These are phyloP conservation scores for Zygotorulaspora chibaensis DNA, from an alignment of 805 yeast genomes.

Conservation along the genomic window DNA sequence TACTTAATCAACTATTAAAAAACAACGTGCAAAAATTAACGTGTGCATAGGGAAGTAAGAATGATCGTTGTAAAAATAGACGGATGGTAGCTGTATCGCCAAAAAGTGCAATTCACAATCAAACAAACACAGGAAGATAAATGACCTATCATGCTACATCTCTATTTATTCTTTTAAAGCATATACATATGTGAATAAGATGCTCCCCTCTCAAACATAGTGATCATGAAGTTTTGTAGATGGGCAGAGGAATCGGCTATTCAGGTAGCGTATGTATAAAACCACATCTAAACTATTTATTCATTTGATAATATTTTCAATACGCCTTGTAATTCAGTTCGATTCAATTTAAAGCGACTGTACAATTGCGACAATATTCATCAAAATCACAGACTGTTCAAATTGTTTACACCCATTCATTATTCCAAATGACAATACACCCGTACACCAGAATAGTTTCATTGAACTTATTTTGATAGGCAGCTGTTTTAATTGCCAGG, in stretches of 20 bases:
- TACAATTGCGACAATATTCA: not conserved
- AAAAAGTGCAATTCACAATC: not conserved
- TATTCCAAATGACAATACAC: not conserved
- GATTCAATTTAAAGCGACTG: too few relatives aligned
- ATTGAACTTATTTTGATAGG: too few relatives aligned
- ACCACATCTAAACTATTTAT: not conserved
- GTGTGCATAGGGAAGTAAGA: conserved; percentile 6
- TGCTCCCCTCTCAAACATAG: not conserved
- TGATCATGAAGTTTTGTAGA: not conserved
- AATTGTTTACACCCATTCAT: not conserved
- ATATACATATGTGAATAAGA: not conserved
- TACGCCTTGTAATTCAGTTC: not conserved
- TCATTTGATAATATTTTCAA: not conserved
- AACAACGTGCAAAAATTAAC: not conserved
- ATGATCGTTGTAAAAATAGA: conserved; percentile 1
- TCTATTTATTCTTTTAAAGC: conserved; percentile 2
- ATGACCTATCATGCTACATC: not conserved
- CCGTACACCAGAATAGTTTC: not conserved
- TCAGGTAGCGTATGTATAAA: not conserved
- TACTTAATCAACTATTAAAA: conserved; percentile 3
- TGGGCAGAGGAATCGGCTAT: too few relatives aligned
- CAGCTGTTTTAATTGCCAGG: too few relatives aligned
- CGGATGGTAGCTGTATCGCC: not conserved
- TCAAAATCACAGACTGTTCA: not conserved
- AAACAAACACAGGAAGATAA: not conserved